A percentile compares a stretch with the other conserved stretches of the same genome.
phyloP scores from a whole-genome alignment of 1,284 basidiomycete species.

The Ceratorhiza oryzae-sativae region DNA sequence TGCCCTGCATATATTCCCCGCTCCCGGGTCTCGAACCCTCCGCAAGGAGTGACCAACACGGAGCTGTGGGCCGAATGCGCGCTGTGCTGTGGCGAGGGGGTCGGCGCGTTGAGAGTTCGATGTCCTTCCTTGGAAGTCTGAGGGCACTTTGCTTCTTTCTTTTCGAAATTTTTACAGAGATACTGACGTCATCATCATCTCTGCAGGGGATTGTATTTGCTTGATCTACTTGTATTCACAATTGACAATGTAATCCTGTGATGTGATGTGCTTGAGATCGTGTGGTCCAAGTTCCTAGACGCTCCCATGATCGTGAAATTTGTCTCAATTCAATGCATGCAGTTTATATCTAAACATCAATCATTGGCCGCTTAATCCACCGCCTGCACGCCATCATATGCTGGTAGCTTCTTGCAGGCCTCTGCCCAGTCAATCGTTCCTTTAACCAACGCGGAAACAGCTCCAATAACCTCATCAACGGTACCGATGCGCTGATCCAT shows the following conservation, averaged over 20 bases:
- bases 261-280: neutral
- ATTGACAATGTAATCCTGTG: neutral
- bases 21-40: conserved; percentile 68
- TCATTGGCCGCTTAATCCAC: conserved; percentile 54
- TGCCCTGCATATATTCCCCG: conserved; percentile 66
- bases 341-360: neutral
- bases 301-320: neutral
- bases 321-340: conserved; percentile 15
- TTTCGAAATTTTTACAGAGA: neutral
- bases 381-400: conserved; percentile 91
- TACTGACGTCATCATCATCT: neutral
- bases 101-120: conserved; percentile 64
- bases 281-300: neutral
- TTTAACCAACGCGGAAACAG: conserved; percentile 78
- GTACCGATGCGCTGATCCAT: conserved; percentile 92
- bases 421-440: conserved; percentile 80
- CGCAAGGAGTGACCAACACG: conserved; percentile 52
- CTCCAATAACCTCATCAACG: conserved; percentile 87
- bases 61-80: conserved; percentile 71
- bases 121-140: conserved; percentile 80
- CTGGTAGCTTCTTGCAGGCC: conserved; percentile 75
- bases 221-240: neutral
- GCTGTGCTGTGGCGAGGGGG: conserved; percentile 69
- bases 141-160: conserved; percentile 45
- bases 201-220: neutral